Percentiles rank a stretch among this genome's conserved stretches.
phyloP scores from a whole-genome alignment of 2,329 filamentous ascomycete species.

The Ceratocystis colombiana region DNA sequence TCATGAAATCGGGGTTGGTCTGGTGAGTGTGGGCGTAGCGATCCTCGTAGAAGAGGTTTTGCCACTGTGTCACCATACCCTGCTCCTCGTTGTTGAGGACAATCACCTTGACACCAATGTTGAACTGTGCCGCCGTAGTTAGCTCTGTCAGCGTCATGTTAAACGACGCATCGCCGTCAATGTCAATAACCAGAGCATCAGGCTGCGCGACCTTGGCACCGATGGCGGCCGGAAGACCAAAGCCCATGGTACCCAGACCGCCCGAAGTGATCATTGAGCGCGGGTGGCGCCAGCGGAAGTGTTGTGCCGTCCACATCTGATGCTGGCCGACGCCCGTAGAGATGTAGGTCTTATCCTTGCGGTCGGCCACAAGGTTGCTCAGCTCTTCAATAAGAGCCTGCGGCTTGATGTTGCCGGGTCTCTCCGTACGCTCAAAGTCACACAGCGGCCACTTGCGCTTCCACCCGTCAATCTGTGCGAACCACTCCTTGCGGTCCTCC shows the following conservation, averaged over 20 bases:
- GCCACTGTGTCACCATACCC: conserved; percentile 95
- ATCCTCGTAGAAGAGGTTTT: conserved; percentile 88
- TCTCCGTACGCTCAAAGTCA: conserved; percentile 67
- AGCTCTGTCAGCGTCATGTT: conserved; percentile 97
- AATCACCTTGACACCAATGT: conserved; percentile 92
- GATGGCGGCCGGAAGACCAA: conserved; percentile 85
- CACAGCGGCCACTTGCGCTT: conserved; percentile 81
- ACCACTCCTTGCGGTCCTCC: conserved; percentile 70
- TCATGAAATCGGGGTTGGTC: conserved; percentile 83
- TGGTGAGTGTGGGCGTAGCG: conserved; percentile 82
- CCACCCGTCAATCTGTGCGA: conserved; percentile 79
- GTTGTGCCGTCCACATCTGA: conserved; percentile 97
- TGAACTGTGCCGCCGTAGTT: conserved; percentile 85
- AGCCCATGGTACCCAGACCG: conserved; percentile 82
- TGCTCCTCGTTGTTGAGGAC: conserved; percentile 95
- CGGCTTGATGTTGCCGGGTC: conserved; percentile 78
- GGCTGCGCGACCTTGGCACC: conserved; percentile 75
- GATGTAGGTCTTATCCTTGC: conserved; percentile 78
- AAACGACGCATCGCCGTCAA: conserved; percentile 97
- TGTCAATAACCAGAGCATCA: conserved; percentile 82
- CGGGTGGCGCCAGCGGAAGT: conserved; percentile 88
- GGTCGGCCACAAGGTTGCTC: conserved; percentile 67
- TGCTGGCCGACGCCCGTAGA: conserved; percentile 93
- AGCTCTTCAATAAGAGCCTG: conserved; percentile 87
- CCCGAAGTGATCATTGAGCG: conserved; percentile 94